Evolutionary conservation across 306 rosid species (phyloP).

Genomic region (Vachellia pachyceras): DNA sequence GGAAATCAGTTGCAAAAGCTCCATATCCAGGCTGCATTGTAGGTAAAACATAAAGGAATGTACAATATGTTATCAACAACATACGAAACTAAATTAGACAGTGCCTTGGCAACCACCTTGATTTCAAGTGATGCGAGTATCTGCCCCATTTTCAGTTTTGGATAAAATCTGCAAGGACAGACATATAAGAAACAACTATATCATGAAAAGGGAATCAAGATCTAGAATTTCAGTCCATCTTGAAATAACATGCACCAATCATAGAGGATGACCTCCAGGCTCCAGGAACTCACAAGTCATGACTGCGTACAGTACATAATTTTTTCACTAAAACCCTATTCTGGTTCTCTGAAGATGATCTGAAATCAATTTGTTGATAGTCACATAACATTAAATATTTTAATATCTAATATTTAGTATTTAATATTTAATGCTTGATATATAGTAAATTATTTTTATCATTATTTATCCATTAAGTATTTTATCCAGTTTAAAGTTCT

Average conservation of each 20-base stretch:
- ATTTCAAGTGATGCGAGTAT: constrained; percentile 66
- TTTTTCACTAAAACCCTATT: not conserved
- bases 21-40: constrained; percentile 85
- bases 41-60: constrained; percentile 28
- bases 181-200: constrained; percentile 8
- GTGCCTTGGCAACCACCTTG: constrained; percentile 57
- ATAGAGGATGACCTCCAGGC: not conserved
- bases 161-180: constrained; percentile 68
- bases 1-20: constrained; percentile 66
- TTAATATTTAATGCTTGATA: no score
- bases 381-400: no score
- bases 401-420: no score
- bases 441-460: no score
- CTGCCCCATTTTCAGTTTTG: constrained; percentile 65
- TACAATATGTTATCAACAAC: constrained; percentile 21
- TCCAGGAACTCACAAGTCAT: not conserved
- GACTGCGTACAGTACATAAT: not conserved
- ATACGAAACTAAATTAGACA: constrained; percentile 19
- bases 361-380: not conserved
- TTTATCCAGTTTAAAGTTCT: no score
- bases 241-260: not conserved
- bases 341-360: not conserved
- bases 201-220: constrained; percentile 17
- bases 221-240: not conserved
- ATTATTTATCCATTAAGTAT: no score